These are phyloP conservation scores for Aspergillus latus DNA, from an alignment of 2,329 filamentous ascomycete species.

Conservation along the genomic window DNA sequence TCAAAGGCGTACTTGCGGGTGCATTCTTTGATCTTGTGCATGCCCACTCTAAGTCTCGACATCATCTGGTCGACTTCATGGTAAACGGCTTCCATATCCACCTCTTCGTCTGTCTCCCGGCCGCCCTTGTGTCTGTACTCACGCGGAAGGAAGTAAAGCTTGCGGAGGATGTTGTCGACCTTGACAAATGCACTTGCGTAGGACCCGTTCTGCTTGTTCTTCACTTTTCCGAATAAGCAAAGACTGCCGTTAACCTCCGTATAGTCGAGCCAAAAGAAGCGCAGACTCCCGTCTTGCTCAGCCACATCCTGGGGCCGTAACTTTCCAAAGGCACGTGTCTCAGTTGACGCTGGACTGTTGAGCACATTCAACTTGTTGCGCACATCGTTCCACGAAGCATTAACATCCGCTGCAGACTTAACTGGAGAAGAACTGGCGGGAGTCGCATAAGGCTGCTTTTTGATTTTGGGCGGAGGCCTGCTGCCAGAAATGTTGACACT, in stretches of 20 bases:
- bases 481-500: conserved; percentile 85
- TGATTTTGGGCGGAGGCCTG: conserved; percentile 71
- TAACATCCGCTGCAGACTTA: conserved; percentile 62
- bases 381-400: conserved; percentile 86
- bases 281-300: conserved; percentile 88
- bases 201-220: conserved; percentile 75
- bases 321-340: conserved; percentile 69
- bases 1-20: conserved; percentile 95
- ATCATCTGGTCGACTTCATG: conserved; percentile 85
- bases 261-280: conserved; percentile 97
- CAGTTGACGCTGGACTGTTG: conserved; percentile 65
- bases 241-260: conserved; percentile 87
- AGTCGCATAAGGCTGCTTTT: conserved; percentile 67
- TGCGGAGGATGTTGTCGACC: conserved; percentile 88
- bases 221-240: conserved; percentile 93
- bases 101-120: conserved; percentile 69
- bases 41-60: conserved; percentile 78
- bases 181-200: conserved; percentile 95
- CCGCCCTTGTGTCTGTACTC: conserved; percentile 60
- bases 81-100: conserved; percentile 87
- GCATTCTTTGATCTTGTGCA: conserved; percentile 92
- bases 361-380: conserved; percentile 83
- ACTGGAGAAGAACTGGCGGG: conserved; percentile 75
- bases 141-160: conserved; percentile 88
- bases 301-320: conserved; percentile 79